These are phyloP conservation scores for Aspergillus quadricinctus DNA, from an alignment of 2,329 filamentous ascomycete species.

Conservation along the genomic window DNA sequence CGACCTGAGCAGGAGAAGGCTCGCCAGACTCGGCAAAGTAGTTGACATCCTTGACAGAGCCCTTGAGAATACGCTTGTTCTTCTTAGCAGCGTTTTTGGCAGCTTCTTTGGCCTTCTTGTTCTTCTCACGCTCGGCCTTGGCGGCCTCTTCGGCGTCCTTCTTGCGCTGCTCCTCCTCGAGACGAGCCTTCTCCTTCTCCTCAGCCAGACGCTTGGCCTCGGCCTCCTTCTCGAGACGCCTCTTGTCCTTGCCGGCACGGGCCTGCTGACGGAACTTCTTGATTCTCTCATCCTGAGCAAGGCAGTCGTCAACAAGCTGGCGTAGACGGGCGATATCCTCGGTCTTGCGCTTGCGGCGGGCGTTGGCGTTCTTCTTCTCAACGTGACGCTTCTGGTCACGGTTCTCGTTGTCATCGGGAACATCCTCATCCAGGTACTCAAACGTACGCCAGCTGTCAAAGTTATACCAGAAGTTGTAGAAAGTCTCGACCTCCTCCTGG, in stretches of 20 bases:
- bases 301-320: conserved; percentile 81
- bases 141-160: conserved; percentile 83
- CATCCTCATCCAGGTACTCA: conserved; percentile 98
- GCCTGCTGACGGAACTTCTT: conserved; percentile 94
- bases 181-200: conserved; percentile 77
- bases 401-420: conserved; percentile 97
- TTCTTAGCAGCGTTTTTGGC: conserved; percentile 99
- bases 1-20: conserved; percentile 70
- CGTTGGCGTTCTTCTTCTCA: conserved; percentile 96
- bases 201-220: conserved; percentile 83
- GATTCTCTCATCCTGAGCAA: conserved; percentile 86
- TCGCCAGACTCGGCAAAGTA: conserved; percentile 77
- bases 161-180: conserved; percentile 72
- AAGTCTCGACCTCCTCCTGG: conserved; percentile 85
- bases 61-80: conserved; percentile 97
- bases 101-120: conserved; percentile 97
- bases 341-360: conserved; percentile 98
- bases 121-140: conserved; percentile 75
- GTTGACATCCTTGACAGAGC: conserved; percentile 93
- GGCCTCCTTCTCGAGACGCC: conserved; percentile 82
- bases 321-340: conserved; percentile 91
- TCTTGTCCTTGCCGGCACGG: conserved; percentile 94
- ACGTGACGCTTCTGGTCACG: conserved; percentile 98
- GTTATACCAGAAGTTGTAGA: conserved; percentile 99
- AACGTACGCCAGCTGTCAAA: conserved; percentile 98